Conservation (phyloP, 441 rosid species). For the Populus hybrid region DNA sequence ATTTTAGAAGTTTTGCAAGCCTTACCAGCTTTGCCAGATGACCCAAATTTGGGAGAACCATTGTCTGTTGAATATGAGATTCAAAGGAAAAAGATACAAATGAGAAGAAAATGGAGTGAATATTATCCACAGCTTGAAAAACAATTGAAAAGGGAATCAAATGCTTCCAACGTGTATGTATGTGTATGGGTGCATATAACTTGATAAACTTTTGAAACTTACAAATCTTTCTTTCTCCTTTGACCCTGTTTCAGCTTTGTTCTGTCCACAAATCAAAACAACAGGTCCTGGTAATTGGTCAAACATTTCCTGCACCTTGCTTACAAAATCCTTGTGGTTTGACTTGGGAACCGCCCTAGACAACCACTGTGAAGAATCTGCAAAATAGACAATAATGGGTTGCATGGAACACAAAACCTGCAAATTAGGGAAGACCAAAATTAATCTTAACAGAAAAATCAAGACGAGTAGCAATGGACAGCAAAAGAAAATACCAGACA, state of each 20-base stretch:
- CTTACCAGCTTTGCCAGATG: constrained; percentile 85
- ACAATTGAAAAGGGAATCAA: background rate
- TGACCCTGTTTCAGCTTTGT: background rate
- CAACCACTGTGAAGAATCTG: too few relatives aligned
- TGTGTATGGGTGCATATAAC: background rate
- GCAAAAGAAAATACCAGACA: too few relatives aligned
- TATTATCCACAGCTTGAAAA: background rate
- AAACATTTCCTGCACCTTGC: too few relatives aligned
- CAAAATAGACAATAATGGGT: too few relatives aligned
- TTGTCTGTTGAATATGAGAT: constrained; percentile 53
- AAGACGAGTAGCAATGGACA: too few relatives aligned
- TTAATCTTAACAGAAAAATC: too few relatives aligned
- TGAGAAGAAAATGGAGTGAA: background rate
- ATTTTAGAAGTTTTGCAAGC: constrained; percentile 21
- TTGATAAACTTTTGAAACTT: background rate
- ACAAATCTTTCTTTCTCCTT: background rate
- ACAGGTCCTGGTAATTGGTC: too few relatives aligned
- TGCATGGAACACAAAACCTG: too few relatives aligned
- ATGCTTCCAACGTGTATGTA: background rate
- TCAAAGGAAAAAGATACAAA: background rate
- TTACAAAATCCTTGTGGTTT: too few relatives aligned
- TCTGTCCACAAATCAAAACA: too few relatives aligned
- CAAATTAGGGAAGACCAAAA: too few relatives aligned
- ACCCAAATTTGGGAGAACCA: constrained; percentile 80
- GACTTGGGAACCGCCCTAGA: too few relatives aligned